phyloP scores from a whole-genome alignment of 805 yeast genomes.

The Ogataea sp. region DNA sequence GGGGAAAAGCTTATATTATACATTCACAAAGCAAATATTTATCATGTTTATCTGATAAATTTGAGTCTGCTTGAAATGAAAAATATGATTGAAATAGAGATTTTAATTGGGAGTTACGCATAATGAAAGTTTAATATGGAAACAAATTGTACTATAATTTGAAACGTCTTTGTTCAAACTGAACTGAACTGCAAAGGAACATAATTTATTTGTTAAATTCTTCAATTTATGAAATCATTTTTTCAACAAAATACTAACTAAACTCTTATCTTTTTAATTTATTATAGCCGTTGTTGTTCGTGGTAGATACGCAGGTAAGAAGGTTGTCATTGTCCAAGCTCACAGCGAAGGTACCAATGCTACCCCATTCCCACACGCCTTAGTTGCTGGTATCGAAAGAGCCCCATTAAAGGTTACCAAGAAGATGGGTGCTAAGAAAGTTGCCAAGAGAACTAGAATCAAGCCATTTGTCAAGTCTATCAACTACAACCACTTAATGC shows the following conservation, averaged over 20 bases:
- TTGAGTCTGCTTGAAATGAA: too few relatives aligned
- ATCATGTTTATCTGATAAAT: too few relatives aligned
- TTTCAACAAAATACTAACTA: conserved; percentile 28
- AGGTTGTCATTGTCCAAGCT: conserved; percentile 97
- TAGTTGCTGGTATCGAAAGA: conserved; percentile 99
- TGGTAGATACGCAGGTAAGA: conserved; percentile 99
- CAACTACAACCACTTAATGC: conserved; percentile 99
- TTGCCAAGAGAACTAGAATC: conserved; percentile 94
- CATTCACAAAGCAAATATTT: too few relatives aligned
- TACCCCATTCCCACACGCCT: conserved; percentile 98
- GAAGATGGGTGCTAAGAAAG: conserved; percentile 91
- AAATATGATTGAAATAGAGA: too few relatives aligned
- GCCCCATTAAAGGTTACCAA: conserved; percentile 96
- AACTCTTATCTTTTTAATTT: conserved; percentile 1
- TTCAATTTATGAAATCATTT: too few relatives aligned
- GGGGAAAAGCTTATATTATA: too few relatives aligned
- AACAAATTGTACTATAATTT: too few relatives aligned
- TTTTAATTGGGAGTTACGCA: too few relatives aligned
- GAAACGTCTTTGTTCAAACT: too few relatives aligned
- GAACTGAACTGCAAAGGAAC: too few relatives aligned
- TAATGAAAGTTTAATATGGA: too few relatives aligned
- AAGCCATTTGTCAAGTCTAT: conserved; percentile 98
- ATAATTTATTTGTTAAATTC: too few relatives aligned
- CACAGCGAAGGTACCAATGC: conserved; percentile 98
- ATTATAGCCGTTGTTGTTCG: conserved; percentile 90